phyloP scores from a whole-genome alignment of 2,329 filamentous ascomycete species.

The Xylaria sp. region DNA sequence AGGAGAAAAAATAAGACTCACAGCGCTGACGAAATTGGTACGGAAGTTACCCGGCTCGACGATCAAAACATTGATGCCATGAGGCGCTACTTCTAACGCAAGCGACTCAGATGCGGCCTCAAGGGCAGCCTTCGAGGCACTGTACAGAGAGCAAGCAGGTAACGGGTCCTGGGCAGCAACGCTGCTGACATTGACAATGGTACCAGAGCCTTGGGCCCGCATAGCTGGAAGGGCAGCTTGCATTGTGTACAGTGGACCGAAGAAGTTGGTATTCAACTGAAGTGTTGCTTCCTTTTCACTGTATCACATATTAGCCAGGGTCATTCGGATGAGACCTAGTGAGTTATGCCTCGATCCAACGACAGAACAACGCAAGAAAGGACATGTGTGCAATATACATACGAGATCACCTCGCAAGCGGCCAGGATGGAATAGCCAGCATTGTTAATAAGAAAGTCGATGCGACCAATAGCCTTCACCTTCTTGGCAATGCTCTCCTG shows the following conservation, averaged over 20 bases:
- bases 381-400: constrained; percentile 13
- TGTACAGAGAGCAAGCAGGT: constrained; percentile 37
- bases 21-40: constrained; percentile 52
- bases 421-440: constrained; percentile 44
- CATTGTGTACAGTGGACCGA: constrained; percentile 44
- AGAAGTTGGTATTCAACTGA: constrained; percentile 46
- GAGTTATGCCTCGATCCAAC: not conserved
- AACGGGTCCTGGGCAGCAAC: constrained; percentile 41
- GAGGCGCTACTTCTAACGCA: constrained; percentile 49
- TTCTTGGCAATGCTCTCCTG: constrained; percentile 43
- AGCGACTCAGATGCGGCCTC: constrained; percentile 54
- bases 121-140: constrained; percentile 52
- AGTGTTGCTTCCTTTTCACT: constrained; percentile 43
- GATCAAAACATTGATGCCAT: constrained; percentile 53
- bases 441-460: constrained; percentile 48
- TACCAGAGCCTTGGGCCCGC: constrained; percentile 40
- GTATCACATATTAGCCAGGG: not conserved
- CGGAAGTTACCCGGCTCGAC: constrained; percentile 56
- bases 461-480: constrained; percentile 39
- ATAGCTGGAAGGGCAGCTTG: constrained; percentile 45
- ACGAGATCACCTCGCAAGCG: constrained; percentile 41
- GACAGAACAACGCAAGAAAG: no score
- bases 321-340: not conserved
- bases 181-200: constrained; percentile 46
- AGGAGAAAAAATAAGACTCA: not conserved